Conservation (phyloP, 1,139 yeast species). For the Pneumocystis carinii region DNA sequence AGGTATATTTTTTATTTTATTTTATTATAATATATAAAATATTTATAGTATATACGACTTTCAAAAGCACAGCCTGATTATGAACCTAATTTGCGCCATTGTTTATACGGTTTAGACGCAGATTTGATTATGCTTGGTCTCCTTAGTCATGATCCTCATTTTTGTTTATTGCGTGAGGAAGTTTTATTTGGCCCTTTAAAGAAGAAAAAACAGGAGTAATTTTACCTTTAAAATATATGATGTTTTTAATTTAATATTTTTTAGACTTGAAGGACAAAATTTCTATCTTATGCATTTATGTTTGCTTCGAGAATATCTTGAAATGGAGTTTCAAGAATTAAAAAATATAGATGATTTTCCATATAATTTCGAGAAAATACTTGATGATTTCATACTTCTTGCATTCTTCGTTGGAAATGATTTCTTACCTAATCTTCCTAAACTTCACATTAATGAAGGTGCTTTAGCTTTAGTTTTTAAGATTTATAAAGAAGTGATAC, state of each 20-base stretch:
- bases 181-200: constrained; percentile 60
- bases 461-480: constrained; percentile 83
- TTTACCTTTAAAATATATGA: background rate
- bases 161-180: constrained; percentile 87
- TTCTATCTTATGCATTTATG: constrained; percentile 75
- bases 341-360: constrained; percentile 45
- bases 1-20: constrained; percentile 17
- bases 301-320: constrained; percentile 76
- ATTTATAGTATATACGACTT: constrained; percentile 46
- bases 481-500: constrained; percentile 70
- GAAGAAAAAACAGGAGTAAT: constrained; percentile 29
- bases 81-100: constrained; percentile 79
- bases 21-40: background rate
- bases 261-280: constrained; percentile 53
- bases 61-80: constrained; percentile 76
- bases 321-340: constrained; percentile 66
- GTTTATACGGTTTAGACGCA: constrained; percentile 94
- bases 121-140: constrained; percentile 92
- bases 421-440: constrained; percentile 95
- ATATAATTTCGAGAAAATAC: constrained; percentile 71
- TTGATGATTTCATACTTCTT: constrained; percentile 86
- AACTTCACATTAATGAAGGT: constrained; percentile 81
- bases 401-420: constrained; percentile 95
- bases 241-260: constrained; percentile 1
- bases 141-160: constrained; percentile 93